Evolutionary conservation across 106 monocot genomes (phyloP).

Genomic region (Platanthera zijinensis): DNA sequence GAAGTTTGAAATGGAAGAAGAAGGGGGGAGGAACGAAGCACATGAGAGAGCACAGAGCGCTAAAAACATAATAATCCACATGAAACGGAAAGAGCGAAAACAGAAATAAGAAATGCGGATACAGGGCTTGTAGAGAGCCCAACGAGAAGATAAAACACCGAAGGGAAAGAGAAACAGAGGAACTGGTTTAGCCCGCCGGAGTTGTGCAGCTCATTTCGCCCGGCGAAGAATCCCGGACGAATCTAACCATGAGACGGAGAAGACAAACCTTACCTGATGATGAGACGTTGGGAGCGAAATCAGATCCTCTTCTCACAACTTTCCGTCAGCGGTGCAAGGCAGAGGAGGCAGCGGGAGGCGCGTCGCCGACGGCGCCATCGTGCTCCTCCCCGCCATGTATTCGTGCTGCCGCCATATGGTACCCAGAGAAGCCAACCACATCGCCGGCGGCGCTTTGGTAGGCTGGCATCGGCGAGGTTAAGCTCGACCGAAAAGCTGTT

Average conservation of each 20-base stretch:
- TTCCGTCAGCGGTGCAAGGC: constrained; percentile 43
- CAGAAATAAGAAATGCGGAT: not conserved
- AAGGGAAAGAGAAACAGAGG: constrained; percentile 1
- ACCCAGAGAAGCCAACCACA: constrained; percentile 46
- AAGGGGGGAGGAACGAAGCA: not conserved
- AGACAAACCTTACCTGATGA: not conserved
- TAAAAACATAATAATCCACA: not conserved
- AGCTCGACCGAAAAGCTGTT: constrained; percentile 16
- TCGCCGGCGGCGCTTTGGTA: constrained; percentile 23
- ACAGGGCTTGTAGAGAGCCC: not conserved
- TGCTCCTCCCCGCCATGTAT: constrained; percentile 79
- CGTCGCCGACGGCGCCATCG: constrained; percentile 30
- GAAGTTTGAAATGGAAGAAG: too few species aligned
- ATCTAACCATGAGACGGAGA: not conserved
- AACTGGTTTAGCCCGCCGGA: not conserved
- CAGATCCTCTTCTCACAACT: not conserved
- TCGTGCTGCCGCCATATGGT: constrained; percentile 74
- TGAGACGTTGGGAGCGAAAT: not conserved
- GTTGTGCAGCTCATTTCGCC: not conserved
- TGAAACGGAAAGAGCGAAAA: not conserved
- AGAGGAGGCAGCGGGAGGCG: constrained; percentile 49
- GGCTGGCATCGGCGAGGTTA: not conserved
- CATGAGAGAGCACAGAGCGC: not conserved
- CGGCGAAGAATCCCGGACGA: not conserved
- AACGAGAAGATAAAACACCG: constrained; percentile 2